Percentiles rank a stretch among this genome's conserved stretches.
Evolutionary conservation across 2,329 filamentous ascomycete species (phyloP).

Genomic region (Apiospora aurea): DNA sequence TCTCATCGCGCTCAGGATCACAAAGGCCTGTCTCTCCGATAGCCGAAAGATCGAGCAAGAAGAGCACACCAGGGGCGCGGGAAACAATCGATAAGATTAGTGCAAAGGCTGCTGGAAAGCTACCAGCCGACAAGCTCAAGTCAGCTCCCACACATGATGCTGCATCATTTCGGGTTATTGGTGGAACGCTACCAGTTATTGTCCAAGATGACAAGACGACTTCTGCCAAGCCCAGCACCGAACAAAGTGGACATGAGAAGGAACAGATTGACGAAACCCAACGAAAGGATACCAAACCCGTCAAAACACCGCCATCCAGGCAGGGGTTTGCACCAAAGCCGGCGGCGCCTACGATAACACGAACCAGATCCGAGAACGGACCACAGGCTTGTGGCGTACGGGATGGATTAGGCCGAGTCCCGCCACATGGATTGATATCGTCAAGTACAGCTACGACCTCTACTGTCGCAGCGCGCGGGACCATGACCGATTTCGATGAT

Average conservation of each 20-base stretch:
- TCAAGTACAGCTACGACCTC: constrained; percentile 48
- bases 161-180: constrained; percentile 13
- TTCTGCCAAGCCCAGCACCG: neutral
- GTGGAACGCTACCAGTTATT: constrained; percentile 1
- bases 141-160: neutral
- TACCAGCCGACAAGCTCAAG: constrained; percentile 41
- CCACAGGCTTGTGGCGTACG: constrained; percentile 33
- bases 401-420: constrained; percentile 37
- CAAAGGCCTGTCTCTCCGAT: constrained; percentile 38
- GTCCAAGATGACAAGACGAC: neutral
- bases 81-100: constrained; percentile 38
- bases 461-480: constrained; percentile 51
- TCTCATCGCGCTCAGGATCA: constrained; percentile 27
- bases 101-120: constrained; percentile 58
- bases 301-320: neutral
- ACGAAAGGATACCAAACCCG: neutral
- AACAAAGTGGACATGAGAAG: neutral
- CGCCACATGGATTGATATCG: constrained; percentile 41
- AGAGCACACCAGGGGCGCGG: constrained; percentile 26
- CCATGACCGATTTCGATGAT: constrained; percentile 50
- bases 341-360: neutral
- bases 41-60: constrained; percentile 35
- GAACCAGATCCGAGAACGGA: constrained; percentile 19
- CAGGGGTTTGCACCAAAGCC: neutral
- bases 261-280: neutral